Evolutionary conservation across 495 filamentous ascomycete species (phyloP), one percentile per base, ranked within the genome.

Genomic region (Neurospora tetraspora): DNA sequence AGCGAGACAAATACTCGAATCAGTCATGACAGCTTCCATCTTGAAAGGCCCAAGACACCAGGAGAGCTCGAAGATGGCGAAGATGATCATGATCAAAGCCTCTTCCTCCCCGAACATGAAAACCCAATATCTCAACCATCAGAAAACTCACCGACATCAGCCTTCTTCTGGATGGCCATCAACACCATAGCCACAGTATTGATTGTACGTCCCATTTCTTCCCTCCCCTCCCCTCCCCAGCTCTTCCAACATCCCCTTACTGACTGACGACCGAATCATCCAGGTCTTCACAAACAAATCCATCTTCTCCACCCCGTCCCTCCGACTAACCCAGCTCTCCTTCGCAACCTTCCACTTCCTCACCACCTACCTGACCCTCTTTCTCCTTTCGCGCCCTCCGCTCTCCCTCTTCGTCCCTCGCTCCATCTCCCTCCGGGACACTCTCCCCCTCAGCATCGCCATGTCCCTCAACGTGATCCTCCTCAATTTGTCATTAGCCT

Each of bases 201-300:
- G 16, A 90, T 90, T 78, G 88, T 89, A 82, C 72, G 82, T 77
- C 34, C 34, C 6, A 1, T 36, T 36, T 72, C 69, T 68, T 18
- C 43, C 61, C 73, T 37, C 31, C 10, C 39, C 39, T 47, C 27
- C 40, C 71, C 74, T 70, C 71, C 68, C 9, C 43, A 27, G 1
- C 14, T 40, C 39, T 42, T 18, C 39, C 14, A 27, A 42, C n/a
- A 40, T 45, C 68, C 23, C 12, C 59, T 10, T 16, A 69, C 77
- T 78, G 53, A 78, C 72, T 78, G 53, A 78, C 72, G 16, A 69
- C 70, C 20, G 23, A 47, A 34, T 8, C 34, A 45, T 12, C n/a
- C 73, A 92, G 91, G 90, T 93, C 70, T 93, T 93, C 79, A 91
- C 88, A 45, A 93, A 93, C 81, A 93, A 93, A 80, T 86, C 85